Percentiles rank a stretch among this genome's conserved stretches.
Conservation (phyloP, 352 stramenopile genomes). For the Globisporangium recalcitrans region DNA sequence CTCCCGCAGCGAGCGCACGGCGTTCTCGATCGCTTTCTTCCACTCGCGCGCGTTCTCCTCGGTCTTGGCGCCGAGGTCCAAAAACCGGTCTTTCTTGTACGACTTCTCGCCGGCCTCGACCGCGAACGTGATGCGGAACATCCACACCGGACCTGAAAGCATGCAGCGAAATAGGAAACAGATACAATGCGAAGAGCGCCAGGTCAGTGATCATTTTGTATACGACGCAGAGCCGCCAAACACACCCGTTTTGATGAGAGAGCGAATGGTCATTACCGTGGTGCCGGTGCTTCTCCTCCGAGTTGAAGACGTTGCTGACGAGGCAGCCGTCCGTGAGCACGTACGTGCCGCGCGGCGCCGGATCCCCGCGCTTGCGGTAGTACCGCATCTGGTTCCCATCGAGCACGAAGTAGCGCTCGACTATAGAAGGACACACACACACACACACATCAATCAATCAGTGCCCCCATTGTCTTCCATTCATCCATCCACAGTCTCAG, state of each 20-base stretch:
- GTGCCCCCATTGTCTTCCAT: no score
- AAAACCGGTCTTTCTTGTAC: constrained; percentile 86
- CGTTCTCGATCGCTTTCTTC: constrained; percentile 76
- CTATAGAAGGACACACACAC: constrained; percentile 19
- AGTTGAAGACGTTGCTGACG: constrained; percentile 80
- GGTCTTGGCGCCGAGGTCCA: constrained; percentile 83
- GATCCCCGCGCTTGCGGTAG: constrained; percentile 83
- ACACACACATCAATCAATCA: neutral
- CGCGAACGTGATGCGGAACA: constrained; percentile 87
- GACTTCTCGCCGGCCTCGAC: constrained; percentile 73
- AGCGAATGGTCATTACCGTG: constrained; percentile 31
- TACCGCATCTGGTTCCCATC: constrained; percentile 84
- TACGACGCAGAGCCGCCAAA: neutral
- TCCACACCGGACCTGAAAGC: constrained; percentile 57
- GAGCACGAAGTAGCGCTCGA: constrained; percentile 85
- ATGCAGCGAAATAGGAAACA: neutral
- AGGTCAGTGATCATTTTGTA: neutral
- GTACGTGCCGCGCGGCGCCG: constrained; percentile 75
- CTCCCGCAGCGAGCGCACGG: constrained; percentile 69
- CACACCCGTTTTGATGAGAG: neutral
- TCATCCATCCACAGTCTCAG: no score
- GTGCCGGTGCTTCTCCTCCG: constrained; percentile 86
- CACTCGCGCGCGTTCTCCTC: constrained; percentile 77
- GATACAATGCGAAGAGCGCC: neutral
- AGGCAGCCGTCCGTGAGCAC: constrained; percentile 79